Evolutionary conservation across 768 basidiomycete genomes (phyloP).

Genomic region (Mycena epipterygia): DNA sequence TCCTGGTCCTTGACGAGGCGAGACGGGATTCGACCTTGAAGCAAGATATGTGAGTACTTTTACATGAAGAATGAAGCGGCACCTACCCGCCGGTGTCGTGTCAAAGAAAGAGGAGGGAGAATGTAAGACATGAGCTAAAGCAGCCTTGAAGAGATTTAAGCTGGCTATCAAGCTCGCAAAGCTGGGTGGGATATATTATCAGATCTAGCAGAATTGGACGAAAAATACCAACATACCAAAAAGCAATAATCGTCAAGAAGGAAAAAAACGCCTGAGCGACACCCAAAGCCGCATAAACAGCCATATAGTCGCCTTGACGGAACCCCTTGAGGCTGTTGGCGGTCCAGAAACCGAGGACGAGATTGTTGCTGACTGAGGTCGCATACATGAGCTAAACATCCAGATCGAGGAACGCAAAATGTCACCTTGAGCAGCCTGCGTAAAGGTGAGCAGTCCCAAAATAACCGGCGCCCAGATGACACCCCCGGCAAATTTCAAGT

Average conservation of each 20-base stretch:
- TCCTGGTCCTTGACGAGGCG: constrained; percentile 75
- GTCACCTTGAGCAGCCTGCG: constrained; percentile 66
- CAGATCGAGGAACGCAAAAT: neutral
- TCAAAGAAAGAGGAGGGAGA: constrained; percentile 81
- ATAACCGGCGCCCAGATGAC: constrained; percentile 64
- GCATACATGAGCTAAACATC: neutral
- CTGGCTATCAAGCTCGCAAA: constrained; percentile 56
- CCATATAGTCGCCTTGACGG: constrained; percentile 78
- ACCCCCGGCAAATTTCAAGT: constrained; percentile 62
- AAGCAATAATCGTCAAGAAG: constrained; percentile 62
- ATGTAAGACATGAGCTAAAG: constrained; percentile 67
- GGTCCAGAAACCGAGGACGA: constrained; percentile 85
- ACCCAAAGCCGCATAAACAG: constrained; percentile 63
- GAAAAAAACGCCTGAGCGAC: constrained; percentile 64
- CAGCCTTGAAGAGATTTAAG: constrained; percentile 66
- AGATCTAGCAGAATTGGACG: neutral
- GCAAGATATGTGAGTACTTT: neutral
- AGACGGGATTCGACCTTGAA: constrained; percentile 68
- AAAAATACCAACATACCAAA: constrained; percentile 56
- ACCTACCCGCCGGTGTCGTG: constrained; percentile 74
- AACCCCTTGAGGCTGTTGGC: constrained; percentile 67
- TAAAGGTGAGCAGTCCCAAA: constrained; percentile 56
- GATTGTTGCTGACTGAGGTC: constrained; percentile 66
- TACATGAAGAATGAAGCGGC: neutral
- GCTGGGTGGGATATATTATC: constrained; percentile 41